phyloP scores from a whole-genome alignment of 2,329 filamentous ascomycete genomes.

The Raffaelea arxii region DNA sequence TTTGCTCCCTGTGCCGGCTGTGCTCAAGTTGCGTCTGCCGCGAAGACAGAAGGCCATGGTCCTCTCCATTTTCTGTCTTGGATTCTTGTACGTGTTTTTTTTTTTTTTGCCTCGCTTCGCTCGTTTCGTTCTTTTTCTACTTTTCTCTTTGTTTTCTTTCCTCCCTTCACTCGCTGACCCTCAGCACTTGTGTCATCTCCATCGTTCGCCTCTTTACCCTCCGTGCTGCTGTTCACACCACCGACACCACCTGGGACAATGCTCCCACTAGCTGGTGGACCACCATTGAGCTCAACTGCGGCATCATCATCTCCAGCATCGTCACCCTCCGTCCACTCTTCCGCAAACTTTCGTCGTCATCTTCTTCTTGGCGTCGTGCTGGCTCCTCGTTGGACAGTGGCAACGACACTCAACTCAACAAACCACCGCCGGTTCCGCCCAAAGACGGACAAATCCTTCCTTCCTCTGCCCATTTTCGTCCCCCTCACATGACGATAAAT shows the following conservation, averaged over 20 bases:
- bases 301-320: slow-evolving; percentile 81
- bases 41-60: slow-evolving; percentile 79
- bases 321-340: slow-evolving; percentile 82
- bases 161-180: slow-evolving; percentile 27
- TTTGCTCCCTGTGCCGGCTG: slow-evolving; percentile 76
- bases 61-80: slow-evolving; percentile 75
- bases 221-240: slow-evolving; percentile 51
- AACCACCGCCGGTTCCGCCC: too few relatives aligned
- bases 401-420: too few relatives aligned
- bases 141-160: slow-evolving; percentile 16
- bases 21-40: slow-evolving; percentile 76
- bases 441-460: too few relatives aligned
- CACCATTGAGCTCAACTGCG: slow-evolving; percentile 83
- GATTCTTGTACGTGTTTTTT: slow-evolving; percentile 58
- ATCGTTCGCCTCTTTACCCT: slow-evolving; percentile 30
- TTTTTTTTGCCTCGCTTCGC: not conserved
- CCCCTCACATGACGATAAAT: too few relatives aligned
- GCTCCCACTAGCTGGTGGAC: slow-evolving; percentile 54
- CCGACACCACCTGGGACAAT: slow-evolving; percentile 21
- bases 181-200: slow-evolving; percentile 65
- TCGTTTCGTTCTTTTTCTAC: too few relatives aligned
- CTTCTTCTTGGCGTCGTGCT: too few relatives aligned
- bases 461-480: too few relatives aligned
- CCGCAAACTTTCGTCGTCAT: not conserved
- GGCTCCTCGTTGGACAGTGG: too few relatives aligned